phyloP scores from a whole-genome alignment of 805 yeast genomes.

The Huiozyma sinensis region DNA sequence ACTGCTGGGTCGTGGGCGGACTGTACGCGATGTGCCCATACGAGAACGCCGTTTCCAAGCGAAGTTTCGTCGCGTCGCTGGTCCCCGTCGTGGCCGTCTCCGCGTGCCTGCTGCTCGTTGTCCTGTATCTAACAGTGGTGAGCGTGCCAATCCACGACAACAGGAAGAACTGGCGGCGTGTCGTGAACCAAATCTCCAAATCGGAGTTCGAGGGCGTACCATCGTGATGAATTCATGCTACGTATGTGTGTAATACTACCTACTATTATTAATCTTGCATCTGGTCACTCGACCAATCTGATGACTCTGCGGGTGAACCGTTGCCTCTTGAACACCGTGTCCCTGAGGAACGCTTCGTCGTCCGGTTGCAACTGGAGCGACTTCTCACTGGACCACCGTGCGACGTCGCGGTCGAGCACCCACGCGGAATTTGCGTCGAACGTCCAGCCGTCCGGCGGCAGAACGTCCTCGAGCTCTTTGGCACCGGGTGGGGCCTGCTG shows the following conservation, averaged over 20 bases:
- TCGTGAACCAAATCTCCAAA: conserved; percentile 44
- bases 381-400: conserved; percentile 41
- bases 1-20: conserved; percentile 85
- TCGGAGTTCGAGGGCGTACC: conserved; percentile 84
- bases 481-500: conserved; percentile 60
- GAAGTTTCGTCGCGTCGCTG: conserved; percentile 51
- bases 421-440: conserved; percentile 52
- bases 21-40: conserved; percentile 73
- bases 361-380: conserved; percentile 29
- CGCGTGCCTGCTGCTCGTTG: conserved; percentile 38
- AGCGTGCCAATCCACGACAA: conserved; percentile 61
- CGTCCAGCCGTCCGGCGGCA: conserved; percentile 66
- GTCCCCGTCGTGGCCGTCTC: conserved; percentile 59
- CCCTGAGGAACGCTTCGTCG: conserved; percentile 40
- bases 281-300: conserved; percentile 23
- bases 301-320: conserved; percentile 43
- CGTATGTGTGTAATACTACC: neutral
- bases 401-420: conserved; percentile 49
- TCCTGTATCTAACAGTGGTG: conserved; percentile 46
- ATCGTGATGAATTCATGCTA: conserved; percentile 29
- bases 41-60: conserved; percentile 39
- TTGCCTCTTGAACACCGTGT: conserved; percentile 46
- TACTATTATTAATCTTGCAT: too few species aligned
- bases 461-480: conserved; percentile 39
- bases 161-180: conserved; percentile 52